phyloP scores from a whole-genome alignment of 225 moss, liverwort and hornwort species.

The Bryum argenteum region DNA sequence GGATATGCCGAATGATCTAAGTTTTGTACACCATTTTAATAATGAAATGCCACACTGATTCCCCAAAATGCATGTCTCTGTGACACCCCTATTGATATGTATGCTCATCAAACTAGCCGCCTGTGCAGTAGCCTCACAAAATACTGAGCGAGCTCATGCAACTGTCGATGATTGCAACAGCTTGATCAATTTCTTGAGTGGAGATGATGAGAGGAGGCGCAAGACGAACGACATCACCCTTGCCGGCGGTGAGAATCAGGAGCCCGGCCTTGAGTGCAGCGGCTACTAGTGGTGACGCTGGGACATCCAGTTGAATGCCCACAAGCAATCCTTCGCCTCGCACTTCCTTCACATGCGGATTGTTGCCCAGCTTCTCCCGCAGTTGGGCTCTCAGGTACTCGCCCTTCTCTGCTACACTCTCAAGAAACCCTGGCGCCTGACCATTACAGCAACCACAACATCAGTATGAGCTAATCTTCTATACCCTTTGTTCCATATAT shows the following conservation, averaged over 20 bases:
- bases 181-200: slow-evolving; percentile 67
- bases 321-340: slow-evolving; percentile 81
- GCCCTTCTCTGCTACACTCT: slow-evolving; percentile 47
- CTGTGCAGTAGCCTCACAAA: background rate
- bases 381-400: slow-evolving; percentile 44
- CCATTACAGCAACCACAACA: background rate
- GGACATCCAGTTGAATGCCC: slow-evolving; percentile 74
- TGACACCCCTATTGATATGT: no score
- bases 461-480: background rate
- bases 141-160: slow-evolving; percentile 52
- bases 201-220: slow-evolving; percentile 83
- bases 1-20: background rate
- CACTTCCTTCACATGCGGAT: slow-evolving; percentile 76
- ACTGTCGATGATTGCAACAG: slow-evolving; percentile 59
- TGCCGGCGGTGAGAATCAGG: slow-evolving; percentile 79
- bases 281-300: slow-evolving; percentile 68
- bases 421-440: slow-evolving; percentile 55
- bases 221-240: slow-evolving; percentile 83
- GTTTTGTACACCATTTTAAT: background rate
- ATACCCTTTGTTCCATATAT: no score
- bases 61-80: no score
- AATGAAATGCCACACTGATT: background rate
- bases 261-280: slow-evolving; percentile 71
- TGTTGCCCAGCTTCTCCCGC: slow-evolving; percentile 48
- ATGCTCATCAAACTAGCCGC: no score